Evolutionary conservation across 495 filamentous ascomycete genomes (phyloP), one percentile per base, ranked within the genome.

Genomic region (Penicillium robsamsonii): DNA sequence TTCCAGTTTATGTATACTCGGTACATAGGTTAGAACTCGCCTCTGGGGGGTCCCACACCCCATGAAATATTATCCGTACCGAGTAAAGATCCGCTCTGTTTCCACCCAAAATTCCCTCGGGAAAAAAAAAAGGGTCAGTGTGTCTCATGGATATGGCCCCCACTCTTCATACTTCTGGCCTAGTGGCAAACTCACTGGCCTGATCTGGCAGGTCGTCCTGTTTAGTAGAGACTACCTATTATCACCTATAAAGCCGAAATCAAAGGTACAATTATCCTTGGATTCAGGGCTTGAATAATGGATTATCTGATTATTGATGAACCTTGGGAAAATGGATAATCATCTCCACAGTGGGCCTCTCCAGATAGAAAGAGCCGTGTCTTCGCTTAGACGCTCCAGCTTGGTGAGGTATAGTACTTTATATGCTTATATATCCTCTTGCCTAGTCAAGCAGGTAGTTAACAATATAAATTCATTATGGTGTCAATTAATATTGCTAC

Each of bases 101-200:
- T 6, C 55, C 61, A 56, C 55, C 24, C 46, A 57, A 67, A 67
- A 65, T 65, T 65, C 30, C 59, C 62, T 62, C 61, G 2, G 22
- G 22, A 22, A 67, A 48, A 42, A 57, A 24, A 11, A 13, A 37
- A 48, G 20, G 5, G 17, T 13, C 13, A 22, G 30, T 43, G 37
- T 7, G 15, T 38, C 24, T 43, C 22, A 33, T 45, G 15, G 6
- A 38, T 38, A n/a, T 50, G 1, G 12, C 11, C 25, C 12, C 46
- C 51, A 31, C 46, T 25, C 20, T 46, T 3, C 7, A 22, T 20
- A 29, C 22, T 27, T 48, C 25, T 18, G 35, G 5, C 29, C 29
- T 50, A 57, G 53, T 13, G 24, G 15, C 13, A 57, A 66, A 66
- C 51, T 64, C 47, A 56, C n/a, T 29, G 29, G 29, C 41, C 53